A percentile compares a stretch with the other conserved stretches of the same genome.
phyloP scores from a whole-genome alignment of 805 yeast genomes.

The Wickerhamiella australiensis region DNA sequence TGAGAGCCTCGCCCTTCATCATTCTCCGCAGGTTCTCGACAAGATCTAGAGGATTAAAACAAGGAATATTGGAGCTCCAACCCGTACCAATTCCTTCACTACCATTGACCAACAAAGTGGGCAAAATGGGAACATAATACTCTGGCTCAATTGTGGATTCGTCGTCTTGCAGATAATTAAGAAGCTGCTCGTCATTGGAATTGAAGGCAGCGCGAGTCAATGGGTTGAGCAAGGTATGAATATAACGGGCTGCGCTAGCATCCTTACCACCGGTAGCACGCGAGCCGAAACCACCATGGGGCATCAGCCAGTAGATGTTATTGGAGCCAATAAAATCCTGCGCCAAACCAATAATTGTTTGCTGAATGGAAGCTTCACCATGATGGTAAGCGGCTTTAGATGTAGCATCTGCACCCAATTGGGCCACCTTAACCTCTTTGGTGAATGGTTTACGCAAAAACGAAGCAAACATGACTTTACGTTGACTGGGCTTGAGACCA shows the following conservation, averaged over 20 bases:
- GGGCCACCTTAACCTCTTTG: conserved; percentile 77
- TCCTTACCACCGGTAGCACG: conserved; percentile 97
- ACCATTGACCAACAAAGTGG: conserved; percentile 91
- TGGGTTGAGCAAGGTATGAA: conserved; percentile 69
- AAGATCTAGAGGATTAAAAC: conserved; percentile 76
- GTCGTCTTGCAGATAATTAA: conserved; percentile 77
- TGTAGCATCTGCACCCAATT: conserved; percentile 77
- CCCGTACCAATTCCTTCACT: conserved; percentile 98
- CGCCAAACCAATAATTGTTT: conserved; percentile 86
- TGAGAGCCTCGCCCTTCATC: conserved; percentile 59
- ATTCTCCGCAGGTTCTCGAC: conserved; percentile 60
- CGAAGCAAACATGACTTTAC: conserved; percentile 82
- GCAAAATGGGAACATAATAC: conserved; percentile 88
- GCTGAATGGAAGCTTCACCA: conserved; percentile 79
- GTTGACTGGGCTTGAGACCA: conserved; percentile 94
- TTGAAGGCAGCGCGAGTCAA: conserved; percentile 68
- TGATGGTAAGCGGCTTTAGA: conserved; percentile 91
- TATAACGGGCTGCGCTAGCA: conserved; percentile 96
- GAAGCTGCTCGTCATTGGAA: conserved; percentile 65
- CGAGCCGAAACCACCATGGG: conserved; percentile 93
- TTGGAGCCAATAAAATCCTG: conserved; percentile 92
- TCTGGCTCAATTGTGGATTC: conserved; percentile 90
- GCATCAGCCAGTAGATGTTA: conserved; percentile 70
- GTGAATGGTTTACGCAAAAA: conserved; percentile 60
- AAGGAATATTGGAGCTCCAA: conserved; percentile 91